phyloP scores from a whole-genome alignment of 1,139 yeast species.

The Diutina rugosa region DNA sequence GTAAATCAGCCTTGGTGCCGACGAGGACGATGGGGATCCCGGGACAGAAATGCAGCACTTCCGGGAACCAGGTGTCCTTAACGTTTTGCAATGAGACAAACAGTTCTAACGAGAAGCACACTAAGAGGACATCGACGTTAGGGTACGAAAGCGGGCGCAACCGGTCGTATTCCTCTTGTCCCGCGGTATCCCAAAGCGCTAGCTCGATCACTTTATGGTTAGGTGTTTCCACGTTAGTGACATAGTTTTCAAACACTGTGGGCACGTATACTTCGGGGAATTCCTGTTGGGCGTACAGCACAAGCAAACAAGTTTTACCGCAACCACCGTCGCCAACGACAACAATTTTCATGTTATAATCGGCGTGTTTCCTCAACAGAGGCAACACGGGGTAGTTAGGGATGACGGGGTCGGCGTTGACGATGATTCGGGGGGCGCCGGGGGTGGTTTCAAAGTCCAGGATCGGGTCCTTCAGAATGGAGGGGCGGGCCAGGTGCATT shows the following conservation, averaged over 20 bases:
- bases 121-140: slow-evolving; percentile 60
- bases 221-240: slow-evolving; percentile 49
- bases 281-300: slow-evolving; percentile 67
- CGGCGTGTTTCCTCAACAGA: slow-evolving; percentile 18
- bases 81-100: slow-evolving; percentile 58
- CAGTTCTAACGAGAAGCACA: slow-evolving; percentile 66
- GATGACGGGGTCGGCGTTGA: slow-evolving; percentile 25
- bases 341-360: slow-evolving; percentile 48
- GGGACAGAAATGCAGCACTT: slow-evolving; percentile 73
- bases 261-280: slow-evolving; percentile 80
- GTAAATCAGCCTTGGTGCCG: slow-evolving; percentile 67
- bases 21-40: slow-evolving; percentile 64
- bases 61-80: slow-evolving; percentile 78
- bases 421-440: slow-evolving; percentile 10
- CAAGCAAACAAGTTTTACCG: slow-evolving; percentile 80
- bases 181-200: slow-evolving; percentile 90
- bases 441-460: not conserved
- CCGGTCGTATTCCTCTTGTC: slow-evolving; percentile 85
- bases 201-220: slow-evolving; percentile 48
- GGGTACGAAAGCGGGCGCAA: slow-evolving; percentile 76
- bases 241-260: slow-evolving; percentile 78
- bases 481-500: not conserved
- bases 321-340: slow-evolving; percentile 95
- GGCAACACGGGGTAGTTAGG: slow-evolving; percentile 24
- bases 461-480: not conserved